A percentile compares a stretch with the other conserved stretches of the same genome.
phyloP scores from a whole-genome alignment of 768 basidiomycete genomes.

The Leucocoprinus birnbaumii region DNA sequence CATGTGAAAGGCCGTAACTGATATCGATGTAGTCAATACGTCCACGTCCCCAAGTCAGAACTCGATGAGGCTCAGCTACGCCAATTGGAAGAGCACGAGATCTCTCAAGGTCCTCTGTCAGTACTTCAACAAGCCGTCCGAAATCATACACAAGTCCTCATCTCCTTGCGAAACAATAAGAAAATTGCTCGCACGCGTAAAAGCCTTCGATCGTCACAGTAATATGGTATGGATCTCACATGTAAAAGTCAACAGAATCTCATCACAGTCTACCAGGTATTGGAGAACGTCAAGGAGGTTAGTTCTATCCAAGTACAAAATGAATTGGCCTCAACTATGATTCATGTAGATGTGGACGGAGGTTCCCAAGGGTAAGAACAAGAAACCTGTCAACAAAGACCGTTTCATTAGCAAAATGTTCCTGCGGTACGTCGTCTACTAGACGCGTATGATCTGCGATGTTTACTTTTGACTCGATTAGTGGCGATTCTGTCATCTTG shows the following conservation, averaged over 20 bases:
- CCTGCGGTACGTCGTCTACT: conserved; percentile 56
- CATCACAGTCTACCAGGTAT: conserved; percentile 51
- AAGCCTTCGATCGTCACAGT: conserved; percentile 97
- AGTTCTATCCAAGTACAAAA: too few relatives aligned
- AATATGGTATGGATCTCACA: conserved; percentile 76
- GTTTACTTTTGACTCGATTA: conserved; percentile 24
- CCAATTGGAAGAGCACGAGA: conserved; percentile 96
- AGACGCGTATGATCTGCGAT: conserved; percentile 1
- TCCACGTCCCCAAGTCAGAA: conserved; percentile 95
- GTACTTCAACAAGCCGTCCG: conserved; percentile 96
- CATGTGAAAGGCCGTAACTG: neutral
- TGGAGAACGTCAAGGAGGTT: conserved; percentile 98
- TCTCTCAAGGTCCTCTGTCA: conserved; percentile 95
- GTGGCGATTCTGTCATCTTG: conserved; percentile 96
- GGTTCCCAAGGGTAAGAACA: conserved; percentile 95
- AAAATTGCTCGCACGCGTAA: conserved; percentile 93
- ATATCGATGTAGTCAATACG: conserved; percentile 75
- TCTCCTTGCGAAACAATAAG: conserved; percentile 97
- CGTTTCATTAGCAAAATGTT: conserved; percentile 99
- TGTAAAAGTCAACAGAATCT: neutral
- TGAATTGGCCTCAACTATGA: too few relatives aligned
- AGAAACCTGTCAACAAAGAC: conserved; percentile 99
- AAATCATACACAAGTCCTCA: conserved; percentile 96
- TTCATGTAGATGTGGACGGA: conserved; percentile 98
- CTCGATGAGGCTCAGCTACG: conserved; percentile 95